phyloP scores from a whole-genome alignment of 2,329 filamentous ascomycete species.

The Triangularia verruculosa region DNA sequence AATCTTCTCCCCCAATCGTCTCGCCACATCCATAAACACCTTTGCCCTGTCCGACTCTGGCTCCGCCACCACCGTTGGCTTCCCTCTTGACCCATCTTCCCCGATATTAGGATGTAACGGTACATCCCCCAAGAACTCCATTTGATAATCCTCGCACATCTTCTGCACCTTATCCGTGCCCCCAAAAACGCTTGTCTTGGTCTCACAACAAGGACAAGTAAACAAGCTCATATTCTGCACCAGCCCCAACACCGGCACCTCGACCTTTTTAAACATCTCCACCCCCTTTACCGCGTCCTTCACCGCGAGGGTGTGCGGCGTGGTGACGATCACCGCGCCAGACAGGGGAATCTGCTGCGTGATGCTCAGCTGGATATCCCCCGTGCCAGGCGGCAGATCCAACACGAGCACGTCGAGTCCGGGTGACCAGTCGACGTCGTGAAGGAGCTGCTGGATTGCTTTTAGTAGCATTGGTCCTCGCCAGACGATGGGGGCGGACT shows the following conservation, averaged over 20 bases:
- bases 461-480: slow-evolving; percentile 97
- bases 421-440: slow-evolving; percentile 79
- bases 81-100: slow-evolving; percentile 80
- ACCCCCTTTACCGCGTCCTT: slow-evolving; percentile 91
- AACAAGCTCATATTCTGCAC: slow-evolving; percentile 92
- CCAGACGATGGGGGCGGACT: slow-evolving; percentile 86
- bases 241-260: slow-evolving; percentile 78
- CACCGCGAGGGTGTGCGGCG: slow-evolving; percentile 87
- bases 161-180: slow-evolving; percentile 60
- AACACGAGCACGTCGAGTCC: slow-evolving; percentile 79
- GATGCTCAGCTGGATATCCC: slow-evolving; percentile 94
- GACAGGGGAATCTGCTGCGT: slow-evolving; percentile 90
- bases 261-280: slow-evolving; percentile 85
- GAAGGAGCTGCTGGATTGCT: slow-evolving; percentile 88
- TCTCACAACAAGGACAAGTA: slow-evolving; percentile 71
- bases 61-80: slow-evolving; percentile 85
- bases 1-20: slow-evolving; percentile 49
- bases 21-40: slow-evolving; percentile 70
- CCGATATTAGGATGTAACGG: slow-evolving; percentile 85
- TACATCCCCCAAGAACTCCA: slow-evolving; percentile 84
- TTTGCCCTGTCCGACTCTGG: slow-evolving; percentile 69
- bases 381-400: slow-evolving; percentile 90
- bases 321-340: slow-evolving; percentile 84
- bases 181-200: slow-evolving; percentile 74
- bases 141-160: slow-evolving; percentile 68